Conservation (phyloP, 345 rosid species). For the Citrus inodora region DNA sequence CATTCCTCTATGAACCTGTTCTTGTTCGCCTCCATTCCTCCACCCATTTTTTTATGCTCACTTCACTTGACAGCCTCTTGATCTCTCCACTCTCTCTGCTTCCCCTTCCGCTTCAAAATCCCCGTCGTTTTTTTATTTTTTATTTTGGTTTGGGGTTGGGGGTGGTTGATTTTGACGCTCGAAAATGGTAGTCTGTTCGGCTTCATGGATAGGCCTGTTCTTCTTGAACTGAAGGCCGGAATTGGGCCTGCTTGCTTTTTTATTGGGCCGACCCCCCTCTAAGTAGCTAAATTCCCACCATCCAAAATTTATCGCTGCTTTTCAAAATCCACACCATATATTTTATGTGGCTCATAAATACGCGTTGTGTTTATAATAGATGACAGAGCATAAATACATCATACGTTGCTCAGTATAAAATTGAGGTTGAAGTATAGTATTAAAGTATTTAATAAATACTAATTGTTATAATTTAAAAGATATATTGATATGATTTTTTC, state of each 20-base stretch:
- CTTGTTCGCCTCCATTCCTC: constrained; percentile 93
- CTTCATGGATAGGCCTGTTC: background rate
- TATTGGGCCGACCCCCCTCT: no score
- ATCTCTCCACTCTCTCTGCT: background rate
- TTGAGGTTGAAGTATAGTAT: no score
- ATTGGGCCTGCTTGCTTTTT: background rate
- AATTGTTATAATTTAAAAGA: fast-evolving
- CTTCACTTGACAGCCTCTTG: background rate
- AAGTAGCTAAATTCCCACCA: no score
- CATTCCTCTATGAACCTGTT: constrained; percentile 94
- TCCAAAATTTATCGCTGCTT: no score
- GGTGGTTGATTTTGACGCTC: background rate
- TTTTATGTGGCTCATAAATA: no score
- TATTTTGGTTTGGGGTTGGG: background rate
- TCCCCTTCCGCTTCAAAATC: no score
- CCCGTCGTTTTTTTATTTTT: background rate
- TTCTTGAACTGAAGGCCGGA: background rate
- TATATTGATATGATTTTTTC: no score
- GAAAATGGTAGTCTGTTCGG: background rate
- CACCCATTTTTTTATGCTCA: constrained; percentile 51
- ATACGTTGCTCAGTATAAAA: no score
- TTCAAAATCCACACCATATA: no score
- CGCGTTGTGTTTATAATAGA: no score
- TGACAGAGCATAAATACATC: no score
- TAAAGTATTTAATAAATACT: no score